Conservation (phyloP, 2,329 filamentous ascomycete genomes). For the Ceratocystis albifundus region DNA sequence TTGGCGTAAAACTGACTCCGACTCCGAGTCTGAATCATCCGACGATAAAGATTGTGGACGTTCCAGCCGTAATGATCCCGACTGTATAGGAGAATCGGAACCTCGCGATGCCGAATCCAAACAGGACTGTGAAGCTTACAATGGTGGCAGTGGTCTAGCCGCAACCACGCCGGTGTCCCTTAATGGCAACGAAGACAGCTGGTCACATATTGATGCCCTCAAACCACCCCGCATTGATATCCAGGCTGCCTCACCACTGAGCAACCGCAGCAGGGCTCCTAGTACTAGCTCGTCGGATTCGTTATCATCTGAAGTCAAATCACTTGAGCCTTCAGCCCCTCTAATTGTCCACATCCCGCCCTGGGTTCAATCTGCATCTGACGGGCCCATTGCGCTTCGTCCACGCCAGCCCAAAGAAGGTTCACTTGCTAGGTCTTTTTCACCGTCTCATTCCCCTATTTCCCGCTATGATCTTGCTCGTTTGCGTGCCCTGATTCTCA, state of each 20-base stretch:
- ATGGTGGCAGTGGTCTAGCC: background rate
- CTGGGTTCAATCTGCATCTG: slow-evolving; percentile 20
- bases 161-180: slow-evolving; percentile 27
- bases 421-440: background rate
- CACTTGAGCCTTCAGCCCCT: slow-evolving; percentile 19
- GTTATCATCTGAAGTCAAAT: slow-evolving; percentile 34
- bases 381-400: slow-evolving; percentile 24
- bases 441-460: slow-evolving; percentile 30
- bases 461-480: slow-evolving; percentile 67
- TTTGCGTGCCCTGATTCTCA: slow-evolving; percentile 63
- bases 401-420: slow-evolving; percentile 18
- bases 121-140: background rate
- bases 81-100: background rate
- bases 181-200: slow-evolving; percentile 31
- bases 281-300: slow-evolving; percentile 11
- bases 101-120: background rate
- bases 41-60: slow-evolving; percentile 22
- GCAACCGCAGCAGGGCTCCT: slow-evolving; percentile 4
- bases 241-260: slow-evolving; percentile 32
- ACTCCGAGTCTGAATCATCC: slow-evolving; percentile 22
- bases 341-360: slow-evolving; percentile 14
- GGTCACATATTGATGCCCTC: slow-evolving; percentile 38
- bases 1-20: slow-evolving; percentile 41
- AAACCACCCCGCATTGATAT: slow-evolving; percentile 42
- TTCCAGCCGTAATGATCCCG: slow-evolving; percentile 17